A percentile compares a stretch with the other conserved stretches of the same genome.
Conservation (phyloP, 2,329 filamentous ascomycete species). For the Zalaria obscura region DNA sequence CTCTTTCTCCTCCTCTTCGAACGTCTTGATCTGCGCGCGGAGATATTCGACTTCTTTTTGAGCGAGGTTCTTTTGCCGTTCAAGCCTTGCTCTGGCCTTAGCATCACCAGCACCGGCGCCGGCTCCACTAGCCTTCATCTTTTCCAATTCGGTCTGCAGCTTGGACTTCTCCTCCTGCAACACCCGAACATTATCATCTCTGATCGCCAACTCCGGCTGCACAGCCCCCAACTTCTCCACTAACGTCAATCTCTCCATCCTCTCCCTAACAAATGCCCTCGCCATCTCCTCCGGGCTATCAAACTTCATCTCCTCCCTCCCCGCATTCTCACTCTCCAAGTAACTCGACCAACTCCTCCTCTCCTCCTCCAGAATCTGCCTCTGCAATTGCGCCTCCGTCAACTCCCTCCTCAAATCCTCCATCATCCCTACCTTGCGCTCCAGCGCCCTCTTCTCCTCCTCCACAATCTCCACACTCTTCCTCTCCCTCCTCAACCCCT, state of each 20-base stretch:
- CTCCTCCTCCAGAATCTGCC: slow-evolving; percentile 80
- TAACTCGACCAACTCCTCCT: slow-evolving; percentile 75
- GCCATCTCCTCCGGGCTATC: slow-evolving; percentile 81
- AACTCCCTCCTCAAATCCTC: slow-evolving; percentile 63
- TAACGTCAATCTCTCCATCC: slow-evolving; percentile 65
- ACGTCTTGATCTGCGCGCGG: slow-evolving; percentile 74
- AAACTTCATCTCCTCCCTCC: slow-evolving; percentile 54
- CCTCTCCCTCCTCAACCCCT: slow-evolving; percentile 64
- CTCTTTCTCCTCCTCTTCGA: slow-evolving; percentile 77
- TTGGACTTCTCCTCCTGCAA: slow-evolving; percentile 56
- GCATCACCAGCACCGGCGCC: slow-evolving; percentile 37
- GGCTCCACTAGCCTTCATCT: slow-evolving; percentile 35
- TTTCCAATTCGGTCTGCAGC: slow-evolving; percentile 57
- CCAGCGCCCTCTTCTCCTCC: slow-evolving; percentile 78
- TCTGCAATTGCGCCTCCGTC: slow-evolving; percentile 64
- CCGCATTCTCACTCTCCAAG: slow-evolving; percentile 52
- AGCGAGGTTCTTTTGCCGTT: slow-evolving; percentile 72
- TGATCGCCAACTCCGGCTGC: slow-evolving; percentile 64
- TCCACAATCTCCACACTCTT: slow-evolving; percentile 89
- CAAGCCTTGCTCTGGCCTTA: slow-evolving; percentile 58
- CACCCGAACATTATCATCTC: slow-evolving; percentile 57
- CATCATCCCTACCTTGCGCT: slow-evolving; percentile 63
- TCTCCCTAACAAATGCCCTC: slow-evolving; percentile 67
- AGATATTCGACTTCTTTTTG: slow-evolving; percentile 91
- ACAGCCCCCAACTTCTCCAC: slow-evolving; percentile 66